Evolutionary conservation across 768 basidiomycete species (phyloP).

Genomic region (Collybiopsis confluens): DNA sequence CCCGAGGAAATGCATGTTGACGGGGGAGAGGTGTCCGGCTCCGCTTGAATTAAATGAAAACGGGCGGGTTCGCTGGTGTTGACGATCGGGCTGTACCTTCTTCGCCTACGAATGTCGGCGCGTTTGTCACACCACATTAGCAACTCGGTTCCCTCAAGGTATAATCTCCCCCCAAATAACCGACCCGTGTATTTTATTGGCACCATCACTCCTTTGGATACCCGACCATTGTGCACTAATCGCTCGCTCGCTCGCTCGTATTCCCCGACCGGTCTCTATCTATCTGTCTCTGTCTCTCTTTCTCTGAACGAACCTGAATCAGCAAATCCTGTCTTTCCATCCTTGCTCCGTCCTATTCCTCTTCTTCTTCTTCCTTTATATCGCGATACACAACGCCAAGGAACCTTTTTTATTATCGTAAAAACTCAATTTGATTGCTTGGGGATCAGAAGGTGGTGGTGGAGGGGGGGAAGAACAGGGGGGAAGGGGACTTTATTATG

Average conservation of each 20-base stretch:
- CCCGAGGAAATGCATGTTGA: constrained; percentile 41
- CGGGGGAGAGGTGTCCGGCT: constrained; percentile 27
- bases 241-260: not conserved
- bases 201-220: constrained; percentile 9
- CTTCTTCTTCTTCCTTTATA: no score
- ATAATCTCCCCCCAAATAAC: not conserved
- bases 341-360: no score
- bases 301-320: no score
- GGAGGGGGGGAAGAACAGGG: not conserved
- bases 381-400: constrained; percentile 8
- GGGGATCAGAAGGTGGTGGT: no score
- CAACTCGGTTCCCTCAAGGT: not conserved
- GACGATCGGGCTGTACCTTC: not conserved
- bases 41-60: constrained; percentile 13
- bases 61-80: not conserved
- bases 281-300: not conserved
- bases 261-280: not conserved
- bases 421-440: not conserved
- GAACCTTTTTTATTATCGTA: not conserved
- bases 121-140: not conserved
- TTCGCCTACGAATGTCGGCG: not conserved
- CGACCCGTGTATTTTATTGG: constrained; percentile 6
- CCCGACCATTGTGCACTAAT: constrained; percentile 5
- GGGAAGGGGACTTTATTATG: not conserved
- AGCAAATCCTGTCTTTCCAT: not conserved